Conservation (phyloP, 306 rosid species). For the Ceratonia siliqua region DNA sequence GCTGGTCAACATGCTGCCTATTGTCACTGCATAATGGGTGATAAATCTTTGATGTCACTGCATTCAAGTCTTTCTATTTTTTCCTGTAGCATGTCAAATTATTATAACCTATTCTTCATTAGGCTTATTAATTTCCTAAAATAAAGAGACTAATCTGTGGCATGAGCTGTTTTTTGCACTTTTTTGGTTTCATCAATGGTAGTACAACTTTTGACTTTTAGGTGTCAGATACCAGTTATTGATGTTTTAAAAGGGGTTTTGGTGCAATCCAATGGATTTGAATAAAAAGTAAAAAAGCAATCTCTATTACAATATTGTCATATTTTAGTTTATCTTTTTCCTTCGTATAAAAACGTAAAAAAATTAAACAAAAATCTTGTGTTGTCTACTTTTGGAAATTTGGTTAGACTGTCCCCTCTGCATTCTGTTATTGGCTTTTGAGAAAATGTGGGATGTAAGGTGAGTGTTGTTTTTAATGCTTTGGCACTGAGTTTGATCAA, state of each 20-base stretch:
- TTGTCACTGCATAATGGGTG: neutral
- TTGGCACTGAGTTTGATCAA: conserved; percentile 1
- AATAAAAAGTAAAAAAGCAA: neutral
- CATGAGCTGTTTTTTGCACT: neutral
- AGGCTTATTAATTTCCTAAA: neutral
- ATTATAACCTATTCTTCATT: neutral
- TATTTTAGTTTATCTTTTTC: neutral
- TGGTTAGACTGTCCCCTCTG: neutral
- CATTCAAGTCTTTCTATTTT: neutral
- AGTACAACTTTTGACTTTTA: neutral
- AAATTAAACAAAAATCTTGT: neutral
- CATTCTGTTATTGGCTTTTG: neutral
- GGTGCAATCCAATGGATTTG: neutral
- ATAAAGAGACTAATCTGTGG: neutral
- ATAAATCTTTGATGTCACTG: neutral
- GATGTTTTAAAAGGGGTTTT: neutral
- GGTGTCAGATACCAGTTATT: neutral
- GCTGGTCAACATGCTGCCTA: neutral
- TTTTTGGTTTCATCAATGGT: neutral
- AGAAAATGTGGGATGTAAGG: neutral
- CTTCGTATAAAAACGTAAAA: neutral
- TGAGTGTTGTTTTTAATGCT: neutral
- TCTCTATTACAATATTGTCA: neutral
- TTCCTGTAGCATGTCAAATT: neutral
- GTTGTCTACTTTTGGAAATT: neutral